A percentile compares a stretch with the other conserved stretches of the same genome.
Evolutionary conservation across 305 asterid species (phyloP).

Genomic region (Fraxinus latifolia): DNA sequence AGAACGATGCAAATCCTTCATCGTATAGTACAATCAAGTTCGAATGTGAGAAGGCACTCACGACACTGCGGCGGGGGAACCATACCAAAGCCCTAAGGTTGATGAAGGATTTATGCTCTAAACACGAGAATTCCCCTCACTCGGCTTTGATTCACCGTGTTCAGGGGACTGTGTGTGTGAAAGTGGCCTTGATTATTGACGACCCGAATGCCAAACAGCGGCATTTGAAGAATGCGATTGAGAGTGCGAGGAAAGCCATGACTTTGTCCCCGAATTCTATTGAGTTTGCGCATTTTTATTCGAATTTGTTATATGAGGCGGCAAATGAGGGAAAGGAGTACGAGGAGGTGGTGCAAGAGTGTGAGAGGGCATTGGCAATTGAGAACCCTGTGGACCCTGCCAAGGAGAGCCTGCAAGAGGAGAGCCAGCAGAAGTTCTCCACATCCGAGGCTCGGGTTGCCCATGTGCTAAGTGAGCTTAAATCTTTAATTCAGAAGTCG

Average conservation of each 20-base stretch:
- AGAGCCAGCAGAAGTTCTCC: conserved; percentile 64
- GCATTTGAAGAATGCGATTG: conserved; percentile 70
- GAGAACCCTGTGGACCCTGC: conserved; percentile 89
- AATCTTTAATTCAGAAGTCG: conserved; percentile 69
- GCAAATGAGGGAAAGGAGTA: conserved; percentile 71
- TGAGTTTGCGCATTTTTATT: conserved; percentile 82
- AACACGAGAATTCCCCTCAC: conserved; percentile 57
- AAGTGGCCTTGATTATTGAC: conserved; percentile 64
- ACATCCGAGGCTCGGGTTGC: conserved; percentile 56
- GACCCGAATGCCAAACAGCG: conserved; percentile 65
- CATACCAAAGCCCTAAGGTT: conserved; percentile 72
- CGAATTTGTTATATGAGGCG: conserved; percentile 70
- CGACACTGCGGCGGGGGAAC: conserved; percentile 65
- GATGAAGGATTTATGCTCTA: conserved; percentile 74
- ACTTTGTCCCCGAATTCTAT: conserved; percentile 61
- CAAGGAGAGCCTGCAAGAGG: conserved; percentile 78
- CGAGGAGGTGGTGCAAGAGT: conserved; percentile 78
- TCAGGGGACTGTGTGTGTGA: conserved; percentile 73
- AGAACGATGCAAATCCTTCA: conserved; percentile 28
- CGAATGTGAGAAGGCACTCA: conserved; percentile 75
- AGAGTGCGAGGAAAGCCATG: conserved; percentile 69
- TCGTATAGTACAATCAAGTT: conserved; percentile 42
- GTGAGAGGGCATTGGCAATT: conserved; percentile 78
- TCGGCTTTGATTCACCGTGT: conserved; percentile 69
- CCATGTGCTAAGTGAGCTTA: conserved; percentile 16